A percentile compares a stretch with the other conserved stretches of the same genome.
Evolutionary conservation across 257 asterid species (phyloP).

Genomic region (Solanum habrochaites): DNA sequence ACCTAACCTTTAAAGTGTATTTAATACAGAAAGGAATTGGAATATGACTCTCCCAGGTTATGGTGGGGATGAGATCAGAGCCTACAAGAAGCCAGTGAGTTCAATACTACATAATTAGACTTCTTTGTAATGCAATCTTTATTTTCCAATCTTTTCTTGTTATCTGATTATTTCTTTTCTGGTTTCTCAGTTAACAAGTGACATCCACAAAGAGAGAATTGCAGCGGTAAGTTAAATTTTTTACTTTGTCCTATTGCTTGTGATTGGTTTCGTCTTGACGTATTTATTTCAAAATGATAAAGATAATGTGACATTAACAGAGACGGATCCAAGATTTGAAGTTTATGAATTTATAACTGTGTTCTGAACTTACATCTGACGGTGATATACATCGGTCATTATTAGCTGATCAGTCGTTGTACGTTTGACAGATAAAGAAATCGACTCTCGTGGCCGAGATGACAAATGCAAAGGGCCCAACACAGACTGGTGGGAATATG

Average conservation of each 20-base stretch:
- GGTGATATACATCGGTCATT: background rate
- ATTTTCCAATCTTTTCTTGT: background rate
- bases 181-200: slow-evolving; percentile 48
- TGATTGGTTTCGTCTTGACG: background rate
- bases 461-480: slow-evolving; percentile 29
- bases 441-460: slow-evolving; percentile 36
- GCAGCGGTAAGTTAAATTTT: slow-evolving; percentile 44
- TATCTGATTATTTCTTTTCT: background rate
- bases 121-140: background rate
- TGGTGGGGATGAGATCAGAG: slow-evolving; percentile 89
- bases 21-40: slow-evolving; percentile 79
- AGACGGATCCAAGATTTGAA: background rate
- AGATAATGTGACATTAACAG: background rate
- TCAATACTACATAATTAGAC: background rate
- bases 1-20: slow-evolving; percentile 9
- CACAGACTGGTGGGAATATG: slow-evolving; percentile 51
- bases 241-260: background rate
- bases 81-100: slow-evolving; percentile 63
- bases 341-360: background rate
- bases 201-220: slow-evolving; percentile 78
- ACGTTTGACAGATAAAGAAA: slow-evolving; percentile 51
- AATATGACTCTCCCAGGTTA: slow-evolving; percentile 76
- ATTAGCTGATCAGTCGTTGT: background rate
- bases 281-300: background rate
- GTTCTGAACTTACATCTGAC: background rate